A percentile compares a stretch with the other conserved stretches of the same genome.
phyloP scores from a whole-genome alignment of 352 stramenopile species.

The Pythium phragmitis region DNA sequence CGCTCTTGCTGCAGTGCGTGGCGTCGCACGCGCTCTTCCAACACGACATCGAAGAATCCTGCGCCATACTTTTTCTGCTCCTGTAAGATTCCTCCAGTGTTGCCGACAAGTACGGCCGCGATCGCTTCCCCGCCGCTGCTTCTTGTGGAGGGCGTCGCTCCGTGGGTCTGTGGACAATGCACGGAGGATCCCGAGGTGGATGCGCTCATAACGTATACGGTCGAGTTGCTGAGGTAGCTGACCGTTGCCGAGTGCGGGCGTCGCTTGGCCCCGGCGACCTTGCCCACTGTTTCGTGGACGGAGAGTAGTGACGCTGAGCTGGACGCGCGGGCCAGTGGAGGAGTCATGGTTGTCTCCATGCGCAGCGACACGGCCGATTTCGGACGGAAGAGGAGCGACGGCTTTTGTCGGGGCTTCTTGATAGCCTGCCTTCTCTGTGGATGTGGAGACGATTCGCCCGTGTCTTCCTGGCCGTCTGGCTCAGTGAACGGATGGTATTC shows the following conservation, averaged over 20 bases:
- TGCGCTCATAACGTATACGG: conserved; percentile 47
- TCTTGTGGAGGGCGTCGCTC: neutral
- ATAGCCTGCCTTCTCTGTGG: conserved; percentile 5
- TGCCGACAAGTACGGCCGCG: neutral
- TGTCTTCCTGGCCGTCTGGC: neutral
- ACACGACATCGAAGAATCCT: conserved; percentile 40
- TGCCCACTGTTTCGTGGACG: neutral
- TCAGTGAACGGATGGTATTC: neutral
- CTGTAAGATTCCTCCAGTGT: conserved; percentile 14
- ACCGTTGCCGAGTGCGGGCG: conserved; percentile 57
- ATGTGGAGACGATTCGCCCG: neutral
- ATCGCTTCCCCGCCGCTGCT: conserved; percentile 5
- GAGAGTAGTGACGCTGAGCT: conserved; percentile 12
- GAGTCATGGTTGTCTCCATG: conserved; percentile 24
- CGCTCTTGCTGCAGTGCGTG: conserved; percentile 26
- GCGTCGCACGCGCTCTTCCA: conserved; percentile 39
- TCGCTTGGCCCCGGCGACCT: conserved; percentile 46
- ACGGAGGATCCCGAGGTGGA: neutral
- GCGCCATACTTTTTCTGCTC: conserved; percentile 24
- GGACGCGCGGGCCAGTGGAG: neutral
- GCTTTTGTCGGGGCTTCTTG: neutral
- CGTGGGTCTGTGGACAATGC: neutral
- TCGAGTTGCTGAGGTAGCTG: conserved; percentile 49
- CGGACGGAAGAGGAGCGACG: conserved; percentile 21
- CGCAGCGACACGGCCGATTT: conserved; percentile 26